Evolutionary conservation across 352 stramenopile species (phyloP), one percentile per base, ranked within the genome.

Genomic region (Globisporangium nodosum): DNA sequence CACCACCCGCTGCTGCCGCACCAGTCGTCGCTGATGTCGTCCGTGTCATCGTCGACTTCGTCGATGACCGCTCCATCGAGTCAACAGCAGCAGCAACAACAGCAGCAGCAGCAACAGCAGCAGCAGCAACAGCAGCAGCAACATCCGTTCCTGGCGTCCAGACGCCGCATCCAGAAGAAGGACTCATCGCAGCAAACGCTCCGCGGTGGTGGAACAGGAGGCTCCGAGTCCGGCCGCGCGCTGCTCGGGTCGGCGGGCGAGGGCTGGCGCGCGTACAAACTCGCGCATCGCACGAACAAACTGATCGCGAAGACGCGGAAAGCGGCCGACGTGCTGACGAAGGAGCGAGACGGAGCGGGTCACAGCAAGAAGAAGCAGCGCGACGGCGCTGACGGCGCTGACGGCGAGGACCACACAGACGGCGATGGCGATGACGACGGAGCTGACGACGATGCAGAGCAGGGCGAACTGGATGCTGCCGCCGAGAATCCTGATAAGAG

Each of bases 231-330:
- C 15, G 27, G 21, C 13, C 59, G 43, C n/a, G 18, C 30, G 35
- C 27, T 47, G 21, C 47, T 59, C 5, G 58, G 1, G 5, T 37
- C 60, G 7, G 45, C 52, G 6, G 47, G 53, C 11, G 76, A 82
- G 7, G 73, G 66, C 2, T 87, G 79, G 79, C 78, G 73, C 46
- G 57, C 79, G 16, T 89, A 87, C 57, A 87, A 85, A 51, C 54
- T 85, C 11, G 79, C 76, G 13, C 69, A 87, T 37, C 76, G 75
- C 1, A 87, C 75, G 5, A 86, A 87, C 60, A 68, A 73, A 5
- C 48, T 89, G 51, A 72, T 89, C 9, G 63, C 68, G 20, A 87
- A 87, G 61, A 87, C 78, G n/a, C 69, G 74, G 16, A 74, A 74
- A 45, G 61, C 78, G 13, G 68, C 83, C 27, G 70, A 78, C 20